Percentiles rank a stretch among this genome's conserved stretches.
phyloP scores from a whole-genome alignment of 2,329 filamentous ascomycete species.

The Dactylonectria estremocensis region DNA sequence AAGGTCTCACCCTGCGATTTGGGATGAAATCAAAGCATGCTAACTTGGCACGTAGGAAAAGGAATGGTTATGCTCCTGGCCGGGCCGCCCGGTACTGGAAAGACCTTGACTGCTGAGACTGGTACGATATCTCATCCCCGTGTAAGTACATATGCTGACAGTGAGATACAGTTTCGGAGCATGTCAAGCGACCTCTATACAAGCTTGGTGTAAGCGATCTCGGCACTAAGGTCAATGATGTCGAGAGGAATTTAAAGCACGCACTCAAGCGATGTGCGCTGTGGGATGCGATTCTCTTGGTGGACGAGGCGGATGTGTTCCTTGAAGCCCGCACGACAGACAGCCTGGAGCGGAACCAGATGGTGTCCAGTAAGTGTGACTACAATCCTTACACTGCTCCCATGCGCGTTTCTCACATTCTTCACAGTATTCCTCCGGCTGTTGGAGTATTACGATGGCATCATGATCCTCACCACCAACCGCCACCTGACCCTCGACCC shows the following conservation, averaged over 20 bases:
- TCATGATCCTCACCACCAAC: slow-evolving; percentile 60
- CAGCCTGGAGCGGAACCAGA: slow-evolving; percentile 43
- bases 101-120: slow-evolving; percentile 57
- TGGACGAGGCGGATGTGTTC: slow-evolving; percentile 59
- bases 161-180: slow-evolving; percentile 35
- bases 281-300: slow-evolving; percentile 55
- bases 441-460: slow-evolving; percentile 55
- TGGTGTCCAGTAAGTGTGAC: slow-evolving; percentile 46
- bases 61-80: slow-evolving; percentile 55
- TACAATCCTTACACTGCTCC: fast-evolving
- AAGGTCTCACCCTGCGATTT: slow-evolving; percentile 6
- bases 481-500: slow-evolving; percentile 57
- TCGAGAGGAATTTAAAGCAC: slow-evolving; percentile 21
- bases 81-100: slow-evolving; percentile 54
- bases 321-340: slow-evolving; percentile 48
- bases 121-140: neutral
- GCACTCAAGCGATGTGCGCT: slow-evolving; percentile 47
- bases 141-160: neutral
- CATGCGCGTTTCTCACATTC: neutral
- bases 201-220: slow-evolving; percentile 31
- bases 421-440: slow-evolving; percentile 43
- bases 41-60: slow-evolving; percentile 15
- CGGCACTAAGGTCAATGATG: fast-evolving
- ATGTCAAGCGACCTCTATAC: slow-evolving; percentile 30
- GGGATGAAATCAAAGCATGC: fast-evolving